These are phyloP conservation scores for Phoma herbarum DNA, from an alignment of 2,329 filamentous ascomycete species.

Conservation along the genomic window DNA sequence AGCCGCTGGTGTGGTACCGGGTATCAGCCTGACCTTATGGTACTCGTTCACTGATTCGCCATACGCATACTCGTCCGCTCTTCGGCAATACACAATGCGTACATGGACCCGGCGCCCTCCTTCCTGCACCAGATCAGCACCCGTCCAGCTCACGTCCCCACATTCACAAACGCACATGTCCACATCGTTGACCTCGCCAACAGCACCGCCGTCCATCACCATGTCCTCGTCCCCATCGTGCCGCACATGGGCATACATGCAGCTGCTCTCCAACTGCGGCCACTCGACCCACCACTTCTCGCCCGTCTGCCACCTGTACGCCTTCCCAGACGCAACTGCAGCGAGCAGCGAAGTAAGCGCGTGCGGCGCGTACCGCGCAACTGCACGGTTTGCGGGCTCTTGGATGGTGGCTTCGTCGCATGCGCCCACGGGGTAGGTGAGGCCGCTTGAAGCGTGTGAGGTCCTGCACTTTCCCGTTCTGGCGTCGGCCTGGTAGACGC, in stretches of 20 bases:
- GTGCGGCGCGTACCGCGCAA: not conserved
- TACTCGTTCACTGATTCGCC: not conserved
- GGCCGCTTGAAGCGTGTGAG: not conserved
- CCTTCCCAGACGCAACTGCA: not conserved
- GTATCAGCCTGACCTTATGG: not conserved
- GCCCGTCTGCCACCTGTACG: not conserved
- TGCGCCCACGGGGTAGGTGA: not conserved
- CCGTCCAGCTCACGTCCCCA: not conserved
- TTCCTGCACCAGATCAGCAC: conserved; percentile 4
- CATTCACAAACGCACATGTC: not conserved
- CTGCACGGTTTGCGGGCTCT: not conserved
- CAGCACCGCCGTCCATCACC: not conserved
- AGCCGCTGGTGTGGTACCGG: not conserved
- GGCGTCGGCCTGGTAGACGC: too few relatives aligned
- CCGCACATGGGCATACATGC: not conserved
- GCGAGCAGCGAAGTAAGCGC: not conserved
- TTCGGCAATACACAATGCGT: not conserved
- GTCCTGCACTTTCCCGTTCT: not conserved
- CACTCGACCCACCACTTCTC: conserved; percentile 1
- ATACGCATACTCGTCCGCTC: not conserved
- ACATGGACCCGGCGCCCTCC: conserved; percentile 1
- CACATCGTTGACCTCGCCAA: not conserved
- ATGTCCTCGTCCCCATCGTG: not conserved
- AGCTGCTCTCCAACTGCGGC: conserved; percentile 1
- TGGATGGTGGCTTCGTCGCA: not conserved